phyloP scores from a whole-genome alignment of 352 stramenopile genomes.

The Paralagenidium karlingii region DNA sequence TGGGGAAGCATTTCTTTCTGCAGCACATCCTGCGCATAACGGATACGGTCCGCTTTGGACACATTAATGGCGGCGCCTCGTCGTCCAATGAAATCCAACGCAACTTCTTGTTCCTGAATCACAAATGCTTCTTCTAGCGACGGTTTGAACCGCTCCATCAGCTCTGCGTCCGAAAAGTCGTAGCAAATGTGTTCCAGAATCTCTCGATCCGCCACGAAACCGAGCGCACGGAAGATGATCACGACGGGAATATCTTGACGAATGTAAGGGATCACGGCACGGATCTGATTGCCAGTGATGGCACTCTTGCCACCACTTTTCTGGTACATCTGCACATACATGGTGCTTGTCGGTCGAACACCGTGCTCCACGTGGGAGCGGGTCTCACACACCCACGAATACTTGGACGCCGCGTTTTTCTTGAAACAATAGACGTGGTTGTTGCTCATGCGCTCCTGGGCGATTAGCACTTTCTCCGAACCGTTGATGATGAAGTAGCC shows the following conservation, averaged over 20 bases:
- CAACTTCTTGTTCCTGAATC: constrained; percentile 96
- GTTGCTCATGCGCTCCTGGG: constrained; percentile 98
- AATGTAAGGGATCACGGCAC: constrained; percentile 97
- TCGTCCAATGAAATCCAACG: constrained; percentile 98
- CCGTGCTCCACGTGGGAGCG: constrained; percentile 94
- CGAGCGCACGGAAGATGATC: constrained; percentile 98
- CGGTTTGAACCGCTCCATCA: constrained; percentile 99
- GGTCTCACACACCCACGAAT: constrained; percentile 94
- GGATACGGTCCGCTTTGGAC: constrained; percentile 95
- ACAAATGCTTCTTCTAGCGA: constrained; percentile 98
- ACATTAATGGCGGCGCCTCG: constrained; percentile 92
- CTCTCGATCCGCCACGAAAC: constrained; percentile 92
- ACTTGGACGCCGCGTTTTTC: constrained; percentile 96
- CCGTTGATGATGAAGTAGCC: constrained; percentile 99
- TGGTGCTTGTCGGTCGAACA: constrained; percentile 90
- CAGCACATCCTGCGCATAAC: constrained; percentile 97
- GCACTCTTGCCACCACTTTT: constrained; percentile 88
- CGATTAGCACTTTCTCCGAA: constrained; percentile 97
- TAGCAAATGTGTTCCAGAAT: constrained; percentile 99
- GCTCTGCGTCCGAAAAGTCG: constrained; percentile 96
- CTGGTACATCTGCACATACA: constrained; percentile 99
- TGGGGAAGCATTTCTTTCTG: constrained; percentile 99
- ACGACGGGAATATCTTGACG: constrained; percentile 97
- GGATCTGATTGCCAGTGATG: constrained; percentile 98
- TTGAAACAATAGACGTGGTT: constrained; percentile 99